A percentile compares a stretch with the other conserved stretches of the same genome.
These are phyloP conservation scores for Thinopyrum elongatum DNA, from an alignment of 176 grass and related monocot genomes.

Conservation along the genomic window DNA sequence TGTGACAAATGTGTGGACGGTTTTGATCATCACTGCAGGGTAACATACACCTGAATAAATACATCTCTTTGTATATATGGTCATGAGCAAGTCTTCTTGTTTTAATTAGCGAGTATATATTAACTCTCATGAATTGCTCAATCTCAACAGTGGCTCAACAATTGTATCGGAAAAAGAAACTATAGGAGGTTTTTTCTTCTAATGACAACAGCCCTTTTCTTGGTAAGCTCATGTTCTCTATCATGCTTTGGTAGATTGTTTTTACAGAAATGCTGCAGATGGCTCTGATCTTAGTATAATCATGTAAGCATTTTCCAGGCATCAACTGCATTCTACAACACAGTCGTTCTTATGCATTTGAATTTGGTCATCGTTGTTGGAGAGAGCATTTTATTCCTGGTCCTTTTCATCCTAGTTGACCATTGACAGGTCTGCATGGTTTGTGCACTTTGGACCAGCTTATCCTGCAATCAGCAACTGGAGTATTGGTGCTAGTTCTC, in stretches of 20 bases:
- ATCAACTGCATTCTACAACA: slow-evolving; percentile 9
- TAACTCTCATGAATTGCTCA: slow-evolving; percentile 17
- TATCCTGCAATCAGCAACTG: slow-evolving; percentile 84
- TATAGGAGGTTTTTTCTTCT: slow-evolving; percentile 94
- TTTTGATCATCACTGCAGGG: slow-evolving; percentile 99
- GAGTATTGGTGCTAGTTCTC: slow-evolving; percentile 88
- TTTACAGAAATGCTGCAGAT: not conserved
- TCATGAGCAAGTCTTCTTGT: slow-evolving; percentile 1
- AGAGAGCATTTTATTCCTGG: slow-evolving; percentile 75
- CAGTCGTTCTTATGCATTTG: slow-evolving; percentile 7
- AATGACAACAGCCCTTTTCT: slow-evolving; percentile 77
- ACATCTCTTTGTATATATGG: not conserved
- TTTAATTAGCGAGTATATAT: not conserved
- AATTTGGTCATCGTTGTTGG: slow-evolving; percentile 20
- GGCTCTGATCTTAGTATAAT: not conserved
- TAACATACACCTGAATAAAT: slow-evolving; percentile 34
- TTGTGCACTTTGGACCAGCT: slow-evolving; percentile 91
- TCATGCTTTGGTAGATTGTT: slow-evolving; percentile 30
- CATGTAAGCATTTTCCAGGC: not conserved
- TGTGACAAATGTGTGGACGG: slow-evolving; percentile 99
- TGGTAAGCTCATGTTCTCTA: slow-evolving; percentile 68
- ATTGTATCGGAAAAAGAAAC: slow-evolving; percentile 96
- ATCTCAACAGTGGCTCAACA: slow-evolving; percentile 89
- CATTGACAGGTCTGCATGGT: slow-evolving; percentile 92
- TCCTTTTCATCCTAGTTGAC: slow-evolving; percentile 99